phyloP scores from a whole-genome alignment of 257 asterid species.

The Leptodermis oblonga region DNA sequence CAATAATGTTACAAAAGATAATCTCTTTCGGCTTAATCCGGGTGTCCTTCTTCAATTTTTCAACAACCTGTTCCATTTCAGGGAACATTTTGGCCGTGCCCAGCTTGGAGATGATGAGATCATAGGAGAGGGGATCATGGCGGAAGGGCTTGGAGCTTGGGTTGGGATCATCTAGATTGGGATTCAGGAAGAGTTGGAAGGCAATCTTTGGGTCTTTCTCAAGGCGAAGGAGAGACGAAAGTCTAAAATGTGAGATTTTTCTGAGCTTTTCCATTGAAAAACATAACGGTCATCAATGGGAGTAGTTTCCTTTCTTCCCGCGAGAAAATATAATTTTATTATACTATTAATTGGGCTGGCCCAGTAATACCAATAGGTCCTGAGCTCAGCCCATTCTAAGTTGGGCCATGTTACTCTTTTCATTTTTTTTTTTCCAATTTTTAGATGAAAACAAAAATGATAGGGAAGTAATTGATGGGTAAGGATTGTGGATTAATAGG shows the following conservation, averaged over 20 bases:
- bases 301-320: neutral
- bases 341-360: too few species aligned
- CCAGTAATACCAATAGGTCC: too few species aligned
- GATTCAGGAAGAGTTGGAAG: conserved; percentile 67
- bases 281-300: neutral
- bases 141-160: conserved; percentile 48
- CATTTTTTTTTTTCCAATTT: too few species aligned
- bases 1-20: conserved; percentile 58
- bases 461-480: too few species aligned
- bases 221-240: conserved; percentile 67
- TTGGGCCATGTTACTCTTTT: too few species aligned
- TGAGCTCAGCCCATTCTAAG: too few species aligned
- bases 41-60: conserved; percentile 41
- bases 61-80: conserved; percentile 53
- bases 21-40: conserved; percentile 53
- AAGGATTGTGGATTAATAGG: too few species aligned
- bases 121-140: conserved; percentile 62
- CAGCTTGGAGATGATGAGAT: conserved; percentile 72
- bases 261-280: conserved; percentile 46
- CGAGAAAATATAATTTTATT: neutral
- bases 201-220: conserved; percentile 64
- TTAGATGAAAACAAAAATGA: too few species aligned
- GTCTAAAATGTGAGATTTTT: conserved; percentile 58
- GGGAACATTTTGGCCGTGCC: conserved; percentile 68
- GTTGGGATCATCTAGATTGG: conserved; percentile 36